Conservation (phyloP, 768 basidiomycete genomes). For the Tephrocybe sp. region DNA sequence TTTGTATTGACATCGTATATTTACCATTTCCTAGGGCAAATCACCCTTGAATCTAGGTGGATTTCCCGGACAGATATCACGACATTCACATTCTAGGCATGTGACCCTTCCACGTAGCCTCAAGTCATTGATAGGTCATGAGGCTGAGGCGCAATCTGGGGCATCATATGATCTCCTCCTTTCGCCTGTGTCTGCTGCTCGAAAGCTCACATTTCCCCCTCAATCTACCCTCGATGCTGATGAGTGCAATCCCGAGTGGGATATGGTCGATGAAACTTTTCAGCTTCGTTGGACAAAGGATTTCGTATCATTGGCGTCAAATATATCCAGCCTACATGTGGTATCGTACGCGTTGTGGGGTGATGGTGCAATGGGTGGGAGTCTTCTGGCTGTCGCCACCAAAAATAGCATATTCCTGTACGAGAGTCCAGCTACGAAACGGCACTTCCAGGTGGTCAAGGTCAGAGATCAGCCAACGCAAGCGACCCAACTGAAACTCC, state of each 20-base stretch:
- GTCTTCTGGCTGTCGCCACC: slow-evolving; percentile 74
- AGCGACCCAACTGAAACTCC: neutral
- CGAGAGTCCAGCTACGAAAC: slow-evolving; percentile 78
- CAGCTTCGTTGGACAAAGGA: slow-evolving; percentile 57
- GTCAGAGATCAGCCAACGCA: slow-evolving; percentile 30
- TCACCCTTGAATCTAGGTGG: slow-evolving; percentile 48
- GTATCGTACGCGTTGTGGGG: slow-evolving; percentile 68
- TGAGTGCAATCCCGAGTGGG: slow-evolving; percentile 54
- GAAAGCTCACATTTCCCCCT: slow-evolving; percentile 5
- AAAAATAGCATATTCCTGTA: slow-evolving; percentile 73
- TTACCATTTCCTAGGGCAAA: neutral
- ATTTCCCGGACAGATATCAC: slow-evolving; percentile 49
- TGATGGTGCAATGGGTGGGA: slow-evolving; percentile 45
- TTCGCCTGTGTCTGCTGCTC: neutral
- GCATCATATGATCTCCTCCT: slow-evolving; percentile 25
- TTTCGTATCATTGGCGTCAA: slow-evolving; percentile 72
- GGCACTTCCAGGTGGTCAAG: slow-evolving; percentile 84
- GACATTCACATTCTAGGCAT: slow-evolving; percentile 44
- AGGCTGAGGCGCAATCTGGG: slow-evolving; percentile 28
- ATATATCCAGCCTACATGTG: slow-evolving; percentile 56
- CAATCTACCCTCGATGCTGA: slow-evolving; percentile 28
- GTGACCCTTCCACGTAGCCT: slow-evolving; percentile 66
- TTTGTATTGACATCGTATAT: neutral
- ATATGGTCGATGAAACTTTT: slow-evolving; percentile 69
- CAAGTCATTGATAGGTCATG: slow-evolving; percentile 51